Conservation (phyloP, 2,329 filamentous ascomycete genomes). For the Dactylellina leptospora region DNA sequence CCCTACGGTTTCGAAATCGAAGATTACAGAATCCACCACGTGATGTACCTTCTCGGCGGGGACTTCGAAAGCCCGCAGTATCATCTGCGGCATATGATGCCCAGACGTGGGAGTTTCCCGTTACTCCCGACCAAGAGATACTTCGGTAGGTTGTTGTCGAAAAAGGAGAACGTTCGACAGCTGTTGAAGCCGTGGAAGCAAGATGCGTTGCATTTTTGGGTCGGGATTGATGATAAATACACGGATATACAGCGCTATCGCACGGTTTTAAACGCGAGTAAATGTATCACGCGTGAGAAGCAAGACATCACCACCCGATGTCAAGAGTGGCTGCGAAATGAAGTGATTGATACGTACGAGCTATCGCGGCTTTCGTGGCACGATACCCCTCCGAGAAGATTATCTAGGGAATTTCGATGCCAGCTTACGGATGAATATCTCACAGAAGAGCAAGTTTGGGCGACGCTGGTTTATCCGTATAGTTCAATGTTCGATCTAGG, state of each 20-base stretch:
- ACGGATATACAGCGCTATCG: neutral
- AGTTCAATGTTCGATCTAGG: slow-evolving; percentile 26
- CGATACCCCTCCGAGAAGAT: neutral
- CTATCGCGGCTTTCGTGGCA: neutral
- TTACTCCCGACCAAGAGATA: slow-evolving; percentile 11
- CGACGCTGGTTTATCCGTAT: slow-evolving; percentile 29
- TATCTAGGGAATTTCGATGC: slow-evolving; percentile 1
- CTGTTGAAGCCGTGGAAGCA: slow-evolving; percentile 31
- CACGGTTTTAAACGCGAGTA: slow-evolving; percentile 3
- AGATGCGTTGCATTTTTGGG: slow-evolving; percentile 32
- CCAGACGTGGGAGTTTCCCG: slow-evolving; percentile 5
- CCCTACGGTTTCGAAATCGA: slow-evolving; percentile 30
- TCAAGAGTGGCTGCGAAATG: slow-evolving; percentile 5
- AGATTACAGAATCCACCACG: slow-evolving; percentile 5
- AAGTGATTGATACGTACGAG: slow-evolving; percentile 7
- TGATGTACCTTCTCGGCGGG: slow-evolving; percentile 2
- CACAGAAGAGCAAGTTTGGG: neutral
- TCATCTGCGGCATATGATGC: slow-evolving; percentile 6
- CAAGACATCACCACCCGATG: neutral
- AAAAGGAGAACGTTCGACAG: neutral
- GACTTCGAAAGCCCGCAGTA: slow-evolving; percentile 1
- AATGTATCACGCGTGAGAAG: slow-evolving; percentile 14
- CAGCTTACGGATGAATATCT: slow-evolving; percentile 35
- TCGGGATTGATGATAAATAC: slow-evolving; percentile 1
- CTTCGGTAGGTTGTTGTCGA: neutral